phyloP scores from a whole-genome alignment of 306 rosid genomes.

The Quercus parvula region DNA sequence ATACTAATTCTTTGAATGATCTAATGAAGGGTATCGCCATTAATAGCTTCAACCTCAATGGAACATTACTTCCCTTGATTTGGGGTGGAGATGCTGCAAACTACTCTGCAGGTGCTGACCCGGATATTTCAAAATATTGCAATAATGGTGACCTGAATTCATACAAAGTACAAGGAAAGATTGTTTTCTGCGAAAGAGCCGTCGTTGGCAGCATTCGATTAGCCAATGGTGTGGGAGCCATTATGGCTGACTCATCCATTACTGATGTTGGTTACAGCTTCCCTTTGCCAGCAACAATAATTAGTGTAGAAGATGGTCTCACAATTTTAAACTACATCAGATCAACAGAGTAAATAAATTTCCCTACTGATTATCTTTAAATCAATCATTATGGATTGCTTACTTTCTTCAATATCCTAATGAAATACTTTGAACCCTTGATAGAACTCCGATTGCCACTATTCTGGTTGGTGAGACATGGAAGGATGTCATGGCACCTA shows the following conservation, averaged over 20 bases:
- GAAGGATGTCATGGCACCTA: conserved; percentile 30
- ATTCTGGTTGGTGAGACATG: conserved; percentile 18
- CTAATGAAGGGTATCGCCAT: conserved; percentile 23
- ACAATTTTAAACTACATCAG: conserved; percentile 26
- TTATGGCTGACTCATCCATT: conserved; percentile 9
- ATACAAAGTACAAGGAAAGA: conserved; percentile 12
- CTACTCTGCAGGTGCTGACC: conserved; percentile 18
- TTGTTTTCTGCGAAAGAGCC: conserved; percentile 15
- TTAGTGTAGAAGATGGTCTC: conserved; percentile 16
- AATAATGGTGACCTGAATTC: neutral
- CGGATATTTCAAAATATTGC: conserved; percentile 17
- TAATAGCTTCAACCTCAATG: conserved; percentile 22
- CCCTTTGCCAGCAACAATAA: conserved; percentile 17
- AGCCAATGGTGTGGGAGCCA: conserved; percentile 25
- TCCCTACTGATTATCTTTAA: neutral
- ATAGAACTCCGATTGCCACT: conserved; percentile 30
- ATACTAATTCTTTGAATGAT: neutral
- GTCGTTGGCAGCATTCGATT: conserved; percentile 4
- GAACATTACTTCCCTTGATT: conserved; percentile 11
- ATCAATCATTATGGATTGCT: too few relatives aligned
- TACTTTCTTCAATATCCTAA: neutral
- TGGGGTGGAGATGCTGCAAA: conserved; percentile 44
- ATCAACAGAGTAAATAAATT: conserved; percentile 10
- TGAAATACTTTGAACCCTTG: neutral
- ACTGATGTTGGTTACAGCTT: conserved; percentile 15